Base-by-base conservation (phyloP, 2,329 filamentous ascomycete genomes). In the Fusarium solani-melongenae region DNA sequence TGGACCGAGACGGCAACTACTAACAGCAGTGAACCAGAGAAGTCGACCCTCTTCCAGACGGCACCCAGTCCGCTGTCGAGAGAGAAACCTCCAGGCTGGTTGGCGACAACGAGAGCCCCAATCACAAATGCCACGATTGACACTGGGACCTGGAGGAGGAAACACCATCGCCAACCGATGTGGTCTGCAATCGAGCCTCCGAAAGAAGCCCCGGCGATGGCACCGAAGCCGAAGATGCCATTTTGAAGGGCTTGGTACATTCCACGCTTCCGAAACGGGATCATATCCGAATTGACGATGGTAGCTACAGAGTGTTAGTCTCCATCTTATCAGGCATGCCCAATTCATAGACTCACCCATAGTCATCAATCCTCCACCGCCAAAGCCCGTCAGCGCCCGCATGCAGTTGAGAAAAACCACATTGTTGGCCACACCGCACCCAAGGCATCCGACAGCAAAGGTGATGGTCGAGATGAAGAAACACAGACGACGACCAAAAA, bases 141-240 rank as follows among this genome's bases (percentile, higher is more conserved):
- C 0, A 92, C 78, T 0, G 91, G 91, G 0, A 91, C 88, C 75
- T 92, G 91, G 2, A 91, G 82, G 5, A 91, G 76, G 67, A 92
- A 93, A 64, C 89, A 91, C 87, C 89, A 92, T 24, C 92, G 85
- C 92, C 92, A 93, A 11, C 92, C 91, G 24, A 93, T 84, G 2
- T 82, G 84, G 72, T 93, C 90, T 27, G 90, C 90, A 12, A 93
- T 86, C 36, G 88, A 86, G 2, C 91, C 91, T 4, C 92, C 92
- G 55, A 92, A 86, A 0, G 89, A 89, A 10, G 91, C 91, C 2
- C 91, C 91, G 22, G 87, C 86, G 36, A 92, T 89, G 3, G 89
- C 87, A 0, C 90, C 90, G 69, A 92, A 90, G 1, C 90, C 91
- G 66, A 88, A 87, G 36, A 91, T 84, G 17, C 85, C 88, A 67